Base-by-base conservation (phyloP, 2,329 filamentous ascomycete species). In the Colletotrichum tropicicola region DNA sequence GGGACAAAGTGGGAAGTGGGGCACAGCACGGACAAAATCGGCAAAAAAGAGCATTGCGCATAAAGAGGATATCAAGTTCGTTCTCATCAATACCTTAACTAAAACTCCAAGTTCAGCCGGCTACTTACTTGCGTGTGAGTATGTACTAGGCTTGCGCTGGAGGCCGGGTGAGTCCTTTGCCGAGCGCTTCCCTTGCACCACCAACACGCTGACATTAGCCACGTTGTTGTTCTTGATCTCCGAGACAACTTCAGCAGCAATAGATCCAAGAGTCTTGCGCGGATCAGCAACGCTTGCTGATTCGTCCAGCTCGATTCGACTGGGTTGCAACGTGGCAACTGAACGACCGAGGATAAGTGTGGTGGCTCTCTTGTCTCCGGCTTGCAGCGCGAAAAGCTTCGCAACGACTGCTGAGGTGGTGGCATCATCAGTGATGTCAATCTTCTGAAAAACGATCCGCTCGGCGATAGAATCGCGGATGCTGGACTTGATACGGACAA, bases 321-420 rank as follows among this genome's bases (percentile, higher is more conserved):
- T 8, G 17, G 19, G 0, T 13, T 23, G 41, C 19, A 21, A 6
- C 0, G 39, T 17, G 5, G 25, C n/a, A 7, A 28, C 49, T 5
- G 41, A 47, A 5, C 58, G 58, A 7, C 58, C 58, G 17, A 60
- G 10, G 39, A 60, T 6, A 21, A 60, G 25, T 6, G 43, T 60
- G 1, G 41, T 39, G 10, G 58, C 12, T 17, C 47, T 60, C 0
- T 35, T 19, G n/a, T 44, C 23, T 2, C 4, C 30, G 0, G 1
- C 30, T 1, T 25, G 17, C 1, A 30, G 10, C 15, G 6, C 5
- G 2, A 53, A 13, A 12, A 53, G 17, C 9, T 41, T 47, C 4
- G 54, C 28, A 2, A 39, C 19, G 30, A 53, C 12, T 2, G 39
- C 1, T 1, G 32, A 15, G 13, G 35, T 5, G 2, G 44, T 23